Conservation (phyloP, 345 rosid genomes). For the Eucalyptus coolabah region DNA sequence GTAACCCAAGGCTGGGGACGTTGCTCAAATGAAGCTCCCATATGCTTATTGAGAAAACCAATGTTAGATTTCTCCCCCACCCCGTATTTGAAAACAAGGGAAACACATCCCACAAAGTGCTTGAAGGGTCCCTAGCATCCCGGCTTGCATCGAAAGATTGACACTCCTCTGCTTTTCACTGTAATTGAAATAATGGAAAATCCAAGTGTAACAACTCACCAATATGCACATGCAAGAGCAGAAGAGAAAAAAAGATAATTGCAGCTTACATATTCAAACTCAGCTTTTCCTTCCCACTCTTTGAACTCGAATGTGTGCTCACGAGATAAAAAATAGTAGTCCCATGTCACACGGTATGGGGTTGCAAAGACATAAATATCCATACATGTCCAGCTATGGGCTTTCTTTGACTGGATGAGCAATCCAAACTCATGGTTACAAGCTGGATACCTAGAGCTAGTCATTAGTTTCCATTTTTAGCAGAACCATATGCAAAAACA, state of each 20-base stretch:
- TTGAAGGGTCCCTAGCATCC: slow-evolving; percentile 89
- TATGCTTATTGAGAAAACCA: slow-evolving; percentile 76
- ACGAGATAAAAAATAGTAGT: slow-evolving; percentile 74
- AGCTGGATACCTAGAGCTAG: neutral
- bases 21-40: slow-evolving; percentile 65
- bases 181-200: neutral
- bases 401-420: slow-evolving; percentile 45
- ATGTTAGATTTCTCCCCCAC: slow-evolving; percentile 87
- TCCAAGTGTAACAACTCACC: neutral
- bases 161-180: slow-evolving; percentile 84
- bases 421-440: neutral
- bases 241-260: neutral
- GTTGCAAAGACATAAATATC: slow-evolving; percentile 94
- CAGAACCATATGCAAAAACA: neutral
- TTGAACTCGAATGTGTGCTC: slow-evolving; percentile 72
- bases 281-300: slow-evolving; percentile 90
- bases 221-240: neutral
- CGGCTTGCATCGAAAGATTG: slow-evolving; percentile 97
- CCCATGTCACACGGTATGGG: slow-evolving; percentile 95
- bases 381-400: slow-evolving; percentile 98
- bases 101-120: slow-evolving; percentile 95
- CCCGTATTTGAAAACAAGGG: slow-evolving; percentile 90
- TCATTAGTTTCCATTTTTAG: neutral
- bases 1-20: slow-evolving; percentile 48
- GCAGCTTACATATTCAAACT: slow-evolving; percentile 79